These are phyloP conservation scores for Penicillium nordicum DNA, from an alignment of 2,329 filamentous ascomycete genomes.

Conservation along the genomic window DNA sequence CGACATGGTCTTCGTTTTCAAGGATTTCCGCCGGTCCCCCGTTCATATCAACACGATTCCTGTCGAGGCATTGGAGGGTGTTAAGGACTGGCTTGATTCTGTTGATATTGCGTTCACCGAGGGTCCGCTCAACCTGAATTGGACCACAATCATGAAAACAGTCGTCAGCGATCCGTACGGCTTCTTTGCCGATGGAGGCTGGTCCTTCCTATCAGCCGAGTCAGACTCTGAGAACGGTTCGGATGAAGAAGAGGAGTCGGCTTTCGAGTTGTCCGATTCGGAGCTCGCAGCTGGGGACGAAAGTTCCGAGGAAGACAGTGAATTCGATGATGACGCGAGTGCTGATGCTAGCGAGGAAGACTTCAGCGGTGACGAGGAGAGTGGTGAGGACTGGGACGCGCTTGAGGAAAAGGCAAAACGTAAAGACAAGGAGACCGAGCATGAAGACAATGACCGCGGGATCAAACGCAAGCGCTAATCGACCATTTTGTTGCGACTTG, in stretches of 20 bases:
- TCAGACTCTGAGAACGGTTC: conserved; percentile 77
- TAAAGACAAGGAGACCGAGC: conserved; percentile 56
- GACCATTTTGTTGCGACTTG: not conserved
- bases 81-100: conserved; percentile 96
- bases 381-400: conserved; percentile 91
- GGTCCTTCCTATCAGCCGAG: conserved; percentile 86
- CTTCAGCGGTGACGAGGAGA: conserved; percentile 62
- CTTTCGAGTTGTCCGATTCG: conserved; percentile 84
- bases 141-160: conserved; percentile 99
- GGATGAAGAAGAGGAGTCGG: conserved; percentile 80
- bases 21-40: conserved; percentile 87
- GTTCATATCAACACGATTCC: conserved; percentile 98
- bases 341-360: conserved; percentile 65
- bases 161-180: conserved; percentile 88
- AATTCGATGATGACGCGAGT: conserved; percentile 88
- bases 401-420: conserved; percentile 77
- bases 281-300: conserved; percentile 72
- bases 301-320: conserved; percentile 81
- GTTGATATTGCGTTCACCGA: conserved; percentile 93
- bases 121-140: conserved; percentile 95
- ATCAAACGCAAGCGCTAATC: conserved; percentile 71
- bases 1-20: conserved; percentile 96
- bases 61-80: conserved; percentile 86
- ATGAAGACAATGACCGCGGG: conserved; percentile 56
- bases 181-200: conserved; percentile 94